phyloP scores from a whole-genome alignment of 768 basidiomycete genomes.

The Macrolepiota albuminosa region DNA sequence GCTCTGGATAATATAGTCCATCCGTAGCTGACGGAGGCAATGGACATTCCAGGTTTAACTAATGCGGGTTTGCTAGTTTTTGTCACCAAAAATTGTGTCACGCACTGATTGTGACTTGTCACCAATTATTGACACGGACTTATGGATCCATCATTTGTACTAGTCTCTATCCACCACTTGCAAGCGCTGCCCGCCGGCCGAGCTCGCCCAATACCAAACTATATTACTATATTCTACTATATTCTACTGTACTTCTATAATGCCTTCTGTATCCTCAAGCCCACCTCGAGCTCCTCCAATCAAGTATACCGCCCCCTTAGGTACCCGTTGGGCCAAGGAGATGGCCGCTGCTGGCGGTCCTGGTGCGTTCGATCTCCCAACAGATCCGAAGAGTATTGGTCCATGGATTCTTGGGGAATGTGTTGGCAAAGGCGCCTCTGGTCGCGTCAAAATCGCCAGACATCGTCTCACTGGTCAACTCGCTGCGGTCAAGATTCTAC shows the following conservation, averaged over 20 bases:
- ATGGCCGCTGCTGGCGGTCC: conserved; percentile 73
- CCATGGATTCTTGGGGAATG: conserved; percentile 94
- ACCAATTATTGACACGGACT: not conserved
- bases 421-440: conserved; percentile 90
- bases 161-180: conserved; percentile 8
- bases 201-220: conserved; percentile 32
- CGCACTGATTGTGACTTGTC: conserved; percentile 6
- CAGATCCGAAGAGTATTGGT: conserved; percentile 83
- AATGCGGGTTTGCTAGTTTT: not conserved
- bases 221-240: conserved; percentile 24
- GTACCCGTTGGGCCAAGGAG: conserved; percentile 87
- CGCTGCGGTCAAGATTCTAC: conserved; percentile 95
- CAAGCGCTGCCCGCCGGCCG: conserved; percentile 39
- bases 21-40: conserved; percentile 22
- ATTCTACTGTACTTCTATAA: conserved; percentile 24
- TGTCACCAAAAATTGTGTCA: conserved; percentile 6
- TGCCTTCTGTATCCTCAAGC: conserved; percentile 37
- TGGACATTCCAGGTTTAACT: conserved; percentile 26
- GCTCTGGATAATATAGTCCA: conserved; percentile 13
- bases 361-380: conserved; percentile 72
- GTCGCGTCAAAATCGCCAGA: conserved; percentile 90
- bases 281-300: conserved; percentile 72
- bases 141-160: not conserved
- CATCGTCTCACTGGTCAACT: conserved; percentile 84
- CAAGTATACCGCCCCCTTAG: conserved; percentile 62